Evolutionary conservation across 1,284 basidiomycete species (phyloP).

Genomic region (Cutaneotrichosporon cutaneum): DNA sequence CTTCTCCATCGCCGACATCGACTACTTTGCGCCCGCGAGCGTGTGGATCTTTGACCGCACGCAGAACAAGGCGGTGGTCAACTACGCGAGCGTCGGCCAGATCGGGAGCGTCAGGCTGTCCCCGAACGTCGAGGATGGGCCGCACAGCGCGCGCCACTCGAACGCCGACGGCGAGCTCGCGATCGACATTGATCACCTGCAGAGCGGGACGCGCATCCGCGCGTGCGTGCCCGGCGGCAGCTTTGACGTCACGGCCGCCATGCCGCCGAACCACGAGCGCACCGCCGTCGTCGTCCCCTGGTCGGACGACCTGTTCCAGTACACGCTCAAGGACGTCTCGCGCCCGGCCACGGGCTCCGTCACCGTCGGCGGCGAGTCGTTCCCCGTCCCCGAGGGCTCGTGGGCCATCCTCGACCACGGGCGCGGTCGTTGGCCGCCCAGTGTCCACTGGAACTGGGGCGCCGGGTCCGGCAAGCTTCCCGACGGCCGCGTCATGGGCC

Average conservation of each 20-base stretch:
- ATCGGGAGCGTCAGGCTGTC: not conserved
- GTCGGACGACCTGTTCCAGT: conserved; percentile 20
- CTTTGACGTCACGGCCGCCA: conserved; percentile 16
- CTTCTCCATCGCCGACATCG: conserved; percentile 13
- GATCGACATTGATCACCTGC: conserved; percentile 14
- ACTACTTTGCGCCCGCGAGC: conserved; percentile 2
- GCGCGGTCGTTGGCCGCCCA: conserved; percentile 9
- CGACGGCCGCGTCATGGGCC: conserved; percentile 15
- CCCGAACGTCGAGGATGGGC: not conserved
- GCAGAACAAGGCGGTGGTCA: not conserved
- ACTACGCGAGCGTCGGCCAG: not conserved
- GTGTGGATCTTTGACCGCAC: conserved; percentile 15
- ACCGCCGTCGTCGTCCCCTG: conserved; percentile 22
- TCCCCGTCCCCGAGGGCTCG: conserved; percentile 1
- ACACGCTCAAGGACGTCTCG: conserved; percentile 22
- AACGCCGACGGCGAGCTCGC: conserved; percentile 1
- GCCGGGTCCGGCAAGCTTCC: conserved; percentile 8
- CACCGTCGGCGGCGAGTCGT: conserved; percentile 3
- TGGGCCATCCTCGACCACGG: conserved; percentile 25
- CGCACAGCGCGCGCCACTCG: conserved; percentile 9
- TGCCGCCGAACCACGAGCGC: conserved; percentile 17
- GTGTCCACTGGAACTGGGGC: conserved; percentile 24
- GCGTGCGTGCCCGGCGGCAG: conserved; percentile 7
- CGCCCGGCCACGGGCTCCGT: conserved; percentile 15
- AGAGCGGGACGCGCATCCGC: conserved; percentile 14